phyloP scores from a whole-genome alignment of 495 filamentous ascomycete species.

The Astrothelium subdiscretum region DNA sequence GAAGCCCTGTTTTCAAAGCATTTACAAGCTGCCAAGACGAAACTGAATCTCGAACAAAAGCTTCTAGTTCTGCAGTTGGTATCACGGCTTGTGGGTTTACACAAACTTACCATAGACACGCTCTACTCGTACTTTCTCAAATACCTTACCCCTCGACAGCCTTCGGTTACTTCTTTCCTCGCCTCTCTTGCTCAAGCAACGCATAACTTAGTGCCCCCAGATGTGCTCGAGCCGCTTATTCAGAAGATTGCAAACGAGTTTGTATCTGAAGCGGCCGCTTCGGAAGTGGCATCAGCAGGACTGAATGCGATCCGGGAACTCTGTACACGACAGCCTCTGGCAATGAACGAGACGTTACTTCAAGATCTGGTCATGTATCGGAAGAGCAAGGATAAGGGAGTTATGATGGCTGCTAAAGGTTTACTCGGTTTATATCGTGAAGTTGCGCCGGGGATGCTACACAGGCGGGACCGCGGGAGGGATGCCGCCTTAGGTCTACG shows the following conservation, averaged over 20 bases:
- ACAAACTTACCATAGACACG: constrained; percentile 75
- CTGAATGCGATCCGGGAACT: constrained; percentile 93
- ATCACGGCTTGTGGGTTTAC: constrained; percentile 80
- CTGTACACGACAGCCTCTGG: constrained; percentile 80
- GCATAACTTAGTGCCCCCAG: constrained; percentile 84
- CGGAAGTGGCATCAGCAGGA: constrained; percentile 84
- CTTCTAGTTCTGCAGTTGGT: constrained; percentile 79
- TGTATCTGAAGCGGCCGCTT: constrained; percentile 83
- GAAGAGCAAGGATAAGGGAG: constrained; percentile 94
- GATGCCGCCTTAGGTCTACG: constrained; percentile 76
- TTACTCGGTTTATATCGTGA: constrained; percentile 84
- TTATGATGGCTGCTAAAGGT: constrained; percentile 92
- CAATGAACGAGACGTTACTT: constrained; percentile 90
- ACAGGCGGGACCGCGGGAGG: constrained; percentile 84
- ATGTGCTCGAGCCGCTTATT: constrained; percentile 81
- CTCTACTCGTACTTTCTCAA: constrained; percentile 84
- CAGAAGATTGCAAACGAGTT: constrained; percentile 98
- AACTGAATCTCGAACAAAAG: constrained; percentile 82
- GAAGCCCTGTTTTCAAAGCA: constrained; percentile 86
- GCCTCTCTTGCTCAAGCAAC: constrained; percentile 85
- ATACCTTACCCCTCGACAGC: constrained; percentile 76
- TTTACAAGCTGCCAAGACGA: constrained; percentile 73
- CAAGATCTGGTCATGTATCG: constrained; percentile 94
- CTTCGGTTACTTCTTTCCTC: constrained; percentile 86
- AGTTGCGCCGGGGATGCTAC: constrained; percentile 76